Conservation (phyloP, 73 alveolate species). For the Effrenium voratum region DNA sequence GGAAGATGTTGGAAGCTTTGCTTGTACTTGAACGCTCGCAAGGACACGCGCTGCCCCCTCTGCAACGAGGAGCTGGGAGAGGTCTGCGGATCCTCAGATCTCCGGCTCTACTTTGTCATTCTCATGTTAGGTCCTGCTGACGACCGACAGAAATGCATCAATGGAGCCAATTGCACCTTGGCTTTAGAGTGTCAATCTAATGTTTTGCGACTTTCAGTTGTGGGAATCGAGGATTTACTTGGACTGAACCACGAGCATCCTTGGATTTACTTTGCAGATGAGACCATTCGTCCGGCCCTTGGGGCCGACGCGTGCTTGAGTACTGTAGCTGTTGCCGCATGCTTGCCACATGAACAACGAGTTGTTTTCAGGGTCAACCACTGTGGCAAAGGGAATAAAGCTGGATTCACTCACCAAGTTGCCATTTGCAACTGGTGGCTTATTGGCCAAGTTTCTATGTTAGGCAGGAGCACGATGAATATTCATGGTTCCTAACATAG, state of each 20-base stretch:
- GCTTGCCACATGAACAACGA: too few species aligned
- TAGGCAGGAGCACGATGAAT: too few species aligned
- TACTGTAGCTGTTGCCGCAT: too few species aligned
- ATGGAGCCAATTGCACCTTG: neutral
- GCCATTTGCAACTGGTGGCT: too few species aligned
- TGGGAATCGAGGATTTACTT: slow-evolving; percentile 26
- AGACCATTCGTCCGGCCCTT: slow-evolving; percentile 40
- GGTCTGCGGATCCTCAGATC: neutral
- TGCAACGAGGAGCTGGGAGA: slow-evolving; percentile 80
- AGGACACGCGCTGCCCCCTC: slow-evolving; percentile 83
- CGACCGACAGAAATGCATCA: slow-evolving; percentile 15
- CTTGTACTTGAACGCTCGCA: neutral
- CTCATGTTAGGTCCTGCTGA: slow-evolving; percentile 3
- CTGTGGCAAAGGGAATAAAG: too few species aligned
- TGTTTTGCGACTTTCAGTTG: neutral
- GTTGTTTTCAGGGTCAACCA: too few species aligned
- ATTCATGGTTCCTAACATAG: too few species aligned
- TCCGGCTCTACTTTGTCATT: neutral
- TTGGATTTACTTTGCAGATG: slow-evolving; percentile 78
- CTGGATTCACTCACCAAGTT: too few species aligned
- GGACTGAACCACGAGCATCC: slow-evolving; percentile 62
- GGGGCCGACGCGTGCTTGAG: too few species aligned
- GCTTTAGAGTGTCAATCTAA: neutral
- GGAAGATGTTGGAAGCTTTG: neutral
- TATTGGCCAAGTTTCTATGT: too few species aligned